Evolutionary conservation across 2,329 filamentous ascomycete species (phyloP).

Genomic region (Fusarium sp.): DNA sequence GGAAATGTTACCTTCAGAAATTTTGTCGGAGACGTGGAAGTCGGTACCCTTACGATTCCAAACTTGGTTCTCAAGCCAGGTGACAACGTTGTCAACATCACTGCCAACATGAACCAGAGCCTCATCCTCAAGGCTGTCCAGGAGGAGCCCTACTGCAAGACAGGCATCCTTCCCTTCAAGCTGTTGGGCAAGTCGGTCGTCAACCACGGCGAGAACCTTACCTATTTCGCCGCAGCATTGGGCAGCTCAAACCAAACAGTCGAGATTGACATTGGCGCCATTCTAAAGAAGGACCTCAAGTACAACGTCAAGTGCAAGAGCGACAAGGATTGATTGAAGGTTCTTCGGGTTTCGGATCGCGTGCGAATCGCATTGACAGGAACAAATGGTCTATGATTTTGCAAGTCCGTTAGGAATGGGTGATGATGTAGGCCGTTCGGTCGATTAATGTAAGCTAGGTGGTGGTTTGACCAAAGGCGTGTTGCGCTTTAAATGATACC

Average conservation of each 20-base stretch:
- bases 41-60: constrained; percentile 70
- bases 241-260: constrained; percentile 64
- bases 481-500: constrained; percentile 52
- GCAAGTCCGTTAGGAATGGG: not conserved
- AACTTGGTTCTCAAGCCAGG: constrained; percentile 71
- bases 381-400: constrained; percentile 1
- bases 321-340: constrained; percentile 11
- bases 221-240: constrained; percentile 69
- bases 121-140: constrained; percentile 58
- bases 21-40: constrained; percentile 61
- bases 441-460: constrained; percentile 32
- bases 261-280: constrained; percentile 63
- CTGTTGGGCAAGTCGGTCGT: constrained; percentile 66
- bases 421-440: constrained; percentile 3
- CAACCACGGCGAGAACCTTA: constrained; percentile 64
- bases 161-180: constrained; percentile 66
- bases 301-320: constrained; percentile 46
- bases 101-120: constrained; percentile 64
- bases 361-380: not conserved
- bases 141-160: constrained; percentile 64
- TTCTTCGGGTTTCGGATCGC: not conserved
- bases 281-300: constrained; percentile 54
- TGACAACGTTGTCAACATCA: constrained; percentile 67
- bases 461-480: constrained; percentile 37
- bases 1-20: constrained; percentile 74